Evolutionary conservation across 257 asterid species (phyloP).

Genomic region (Euphrasia confusa): DNA sequence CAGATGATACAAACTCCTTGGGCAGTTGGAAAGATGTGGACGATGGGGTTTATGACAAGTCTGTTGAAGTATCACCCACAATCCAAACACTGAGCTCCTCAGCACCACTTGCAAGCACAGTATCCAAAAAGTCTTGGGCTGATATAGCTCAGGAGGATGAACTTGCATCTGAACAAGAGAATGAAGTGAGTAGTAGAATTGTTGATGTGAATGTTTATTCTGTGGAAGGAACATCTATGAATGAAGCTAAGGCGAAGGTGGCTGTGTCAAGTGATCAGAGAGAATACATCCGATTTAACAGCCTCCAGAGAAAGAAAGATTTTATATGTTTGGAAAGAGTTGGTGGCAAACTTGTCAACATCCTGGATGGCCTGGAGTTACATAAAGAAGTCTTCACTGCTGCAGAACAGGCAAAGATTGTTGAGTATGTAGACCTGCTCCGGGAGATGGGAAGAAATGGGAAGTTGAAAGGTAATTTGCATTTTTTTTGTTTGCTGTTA

Average conservation of each 20-base stretch:
- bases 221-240: constrained; percentile 26
- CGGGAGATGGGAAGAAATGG: constrained; percentile 54
- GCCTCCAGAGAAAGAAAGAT: constrained; percentile 52
- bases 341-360: constrained; percentile 40
- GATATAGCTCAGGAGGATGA: constrained; percentile 95
- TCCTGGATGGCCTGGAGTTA: constrained; percentile 70
- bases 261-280: constrained; percentile 51
- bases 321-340: constrained; percentile 49
- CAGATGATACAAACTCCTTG: constrained; percentile 51
- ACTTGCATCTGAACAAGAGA: constrained; percentile 43
- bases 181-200: constrained; percentile 25
- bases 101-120: constrained; percentile 33
- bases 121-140: constrained; percentile 78
- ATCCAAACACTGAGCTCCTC: constrained; percentile 34
- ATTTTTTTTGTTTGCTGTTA: background rate
- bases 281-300: constrained; percentile 45
- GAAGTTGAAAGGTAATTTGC: constrained; percentile 53
- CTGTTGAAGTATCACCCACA: constrained; percentile 30
- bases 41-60: constrained; percentile 37
- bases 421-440: constrained; percentile 43
- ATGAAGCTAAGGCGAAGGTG: constrained; percentile 43
- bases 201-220: constrained; percentile 24
- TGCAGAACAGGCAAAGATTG: constrained; percentile 68
- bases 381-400: constrained; percentile 64
- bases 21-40: constrained; percentile 72